Base-by-base conservation (phyloP, 1,284 basidiomycete genomes). In the Macrocystidia cucumis region DNA sequence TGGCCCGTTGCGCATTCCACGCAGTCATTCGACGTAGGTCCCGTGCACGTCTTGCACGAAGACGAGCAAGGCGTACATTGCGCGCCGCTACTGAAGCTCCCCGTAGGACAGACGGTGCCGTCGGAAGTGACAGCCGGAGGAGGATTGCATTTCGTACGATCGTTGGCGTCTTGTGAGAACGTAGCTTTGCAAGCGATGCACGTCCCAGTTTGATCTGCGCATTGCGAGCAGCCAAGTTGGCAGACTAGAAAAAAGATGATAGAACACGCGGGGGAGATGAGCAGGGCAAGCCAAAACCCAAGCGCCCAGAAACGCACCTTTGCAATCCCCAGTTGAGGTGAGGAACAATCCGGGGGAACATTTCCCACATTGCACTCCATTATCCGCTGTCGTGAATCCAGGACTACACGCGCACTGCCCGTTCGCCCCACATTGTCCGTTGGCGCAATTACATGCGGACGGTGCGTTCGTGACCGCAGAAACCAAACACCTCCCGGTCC, bases 301-400 rank as follows among this genome's bases (percentile, higher is more conserved):
- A 40, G 34, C 22, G 25, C 37, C 24, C 26, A 7, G 20, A 23
- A 27, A 58, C 69, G 38, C 45, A 81, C 83, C 66, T 64, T 77
- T 65, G 51, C 87, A 91, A 48, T 82, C 74, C 2, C 85, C 86
- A 6, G 62, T 70, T 0, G 72, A 67, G 32, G 69, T 67, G 34
- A 79, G 62, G 62, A 84, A 90, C 57, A 85, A 91, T 0, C 87
- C 88, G 9, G 66, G 44, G 1, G 71, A 68, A 51, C 87, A 91
- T 33, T 73, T 64, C 8, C 81, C 74, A 52, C 88, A 91, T 17
- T 67, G 71, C 0, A 79, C 84, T 6, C 83, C 81, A 45, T 85
- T 84, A 30, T 63, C 58, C 1, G 67, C 75, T 0, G 71, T 71
- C 1, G 72, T 73, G 82, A 84, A 91, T 0, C 88, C 88, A 0